Base-by-base conservation (phyloP, 805 yeast genomes). In the Wickerhamomyces strasburgensis region DNA sequence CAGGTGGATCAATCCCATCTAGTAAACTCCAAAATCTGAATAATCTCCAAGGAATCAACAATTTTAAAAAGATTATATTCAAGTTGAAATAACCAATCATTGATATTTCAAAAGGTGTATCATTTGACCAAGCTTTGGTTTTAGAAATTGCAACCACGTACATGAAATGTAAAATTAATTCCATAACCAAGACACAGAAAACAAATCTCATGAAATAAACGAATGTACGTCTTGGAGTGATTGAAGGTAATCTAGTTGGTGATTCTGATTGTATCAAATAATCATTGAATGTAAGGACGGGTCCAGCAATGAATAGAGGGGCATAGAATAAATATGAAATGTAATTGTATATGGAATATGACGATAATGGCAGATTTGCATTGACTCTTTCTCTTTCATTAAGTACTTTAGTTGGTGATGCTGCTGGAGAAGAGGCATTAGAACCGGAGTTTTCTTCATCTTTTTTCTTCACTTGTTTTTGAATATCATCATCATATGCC, bases 1-100 rank as follows among this genome's bases (percentile, higher is more conserved):
- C 99, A 3, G 98, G 98, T 0, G 98, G 85, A 54, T 93, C 98
- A 35, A 90, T 86, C 0, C 84, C 85, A 59, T 93, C 99, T n/a
- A 85, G 48, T 39, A 93, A 63, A 6, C 93, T 73, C 98, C 99
- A 93, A 47, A 90, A 68, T 44, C 99, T 68, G 64, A 93, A 93
- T 33, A 90, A 64, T 55, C 99, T 72, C 99, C 99, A 93, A 5
- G 98, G 98, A 36, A 93, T 82, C 39, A 93, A 70, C 27, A 93
- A 62, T 57, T 93, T 93, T 47, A 93, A 69, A 98, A 98, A 93
- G 38, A 93, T 85, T 35, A 93, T 76, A 51, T 85, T 89, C 51
- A 93, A 69, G 54, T 87, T 89, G 68, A 90, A 85, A 44, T 87
- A 65, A 0, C 96, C 97, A 54, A 93, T 75, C 98, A 93, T 90